phyloP scores from a whole-genome alignment of 176 grass and related monocot species.

The Oryza nivara region DNA sequence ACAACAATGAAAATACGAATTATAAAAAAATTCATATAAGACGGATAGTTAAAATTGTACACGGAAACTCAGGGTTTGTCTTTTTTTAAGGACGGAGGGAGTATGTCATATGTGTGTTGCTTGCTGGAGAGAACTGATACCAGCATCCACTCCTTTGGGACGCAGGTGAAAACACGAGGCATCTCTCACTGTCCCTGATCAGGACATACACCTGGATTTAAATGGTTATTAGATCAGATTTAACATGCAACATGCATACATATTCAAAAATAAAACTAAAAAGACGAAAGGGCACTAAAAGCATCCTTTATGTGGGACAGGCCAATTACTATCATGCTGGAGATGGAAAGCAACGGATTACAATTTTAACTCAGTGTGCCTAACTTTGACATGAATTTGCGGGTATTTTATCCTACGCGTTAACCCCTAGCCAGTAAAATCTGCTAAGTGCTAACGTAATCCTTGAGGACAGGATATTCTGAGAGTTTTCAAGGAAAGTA shows the following conservation, averaged over 20 bases:
- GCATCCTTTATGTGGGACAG: neutral
- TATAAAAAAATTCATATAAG: too few relatives aligned
- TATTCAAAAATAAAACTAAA: neutral
- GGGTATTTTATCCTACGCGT: conserved; percentile 31
- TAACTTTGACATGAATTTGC: conserved; percentile 20
- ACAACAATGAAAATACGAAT: too few relatives aligned
- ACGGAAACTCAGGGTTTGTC: too few relatives aligned
- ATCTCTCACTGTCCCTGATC: neutral
- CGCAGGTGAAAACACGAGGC: neutral
- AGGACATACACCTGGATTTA: too few relatives aligned
- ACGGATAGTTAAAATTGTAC: too few relatives aligned
- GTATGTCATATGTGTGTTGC: too few relatives aligned
- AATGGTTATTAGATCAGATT: neutral
- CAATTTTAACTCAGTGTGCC: neutral
- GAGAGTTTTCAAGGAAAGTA: neutral
- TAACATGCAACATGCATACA: neutral
- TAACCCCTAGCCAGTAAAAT: neutral
- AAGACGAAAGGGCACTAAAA: neutral
- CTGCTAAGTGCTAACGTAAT: neutral
- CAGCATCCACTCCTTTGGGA: neutral
- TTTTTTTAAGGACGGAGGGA: too few relatives aligned
- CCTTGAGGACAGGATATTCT: neutral
- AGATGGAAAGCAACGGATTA: neutral
- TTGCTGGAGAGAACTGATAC: too few relatives aligned
- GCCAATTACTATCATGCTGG: neutral